Evolutionary conservation across 2,329 filamentous ascomycete species (phyloP).

Genomic region (Lasiodiplodia citricola): DNA sequence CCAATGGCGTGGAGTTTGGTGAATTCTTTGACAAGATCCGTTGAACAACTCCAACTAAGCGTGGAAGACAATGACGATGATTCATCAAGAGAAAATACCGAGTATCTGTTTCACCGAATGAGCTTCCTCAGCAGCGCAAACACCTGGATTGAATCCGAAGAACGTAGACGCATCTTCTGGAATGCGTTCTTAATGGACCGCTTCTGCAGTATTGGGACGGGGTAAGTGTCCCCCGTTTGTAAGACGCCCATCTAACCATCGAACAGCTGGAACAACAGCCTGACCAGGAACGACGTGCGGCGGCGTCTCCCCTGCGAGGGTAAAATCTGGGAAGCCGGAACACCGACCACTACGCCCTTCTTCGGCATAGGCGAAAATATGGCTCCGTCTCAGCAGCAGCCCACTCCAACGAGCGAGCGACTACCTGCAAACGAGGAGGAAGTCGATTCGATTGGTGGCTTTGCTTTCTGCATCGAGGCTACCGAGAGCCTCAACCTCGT

Average conservation of each 20-base stretch:
- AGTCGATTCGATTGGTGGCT: slow-evolving; percentile 38
- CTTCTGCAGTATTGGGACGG: slow-evolving; percentile 43
- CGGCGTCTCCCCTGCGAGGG: slow-evolving; percentile 45
- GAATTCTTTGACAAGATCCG: slow-evolving; percentile 42
- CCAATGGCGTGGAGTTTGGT: slow-evolving; percentile 44
- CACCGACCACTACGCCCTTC: slow-evolving; percentile 41
- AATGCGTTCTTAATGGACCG: slow-evolving; percentile 46
- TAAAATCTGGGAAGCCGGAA: slow-evolving; percentile 38
- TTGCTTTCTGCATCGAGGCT: slow-evolving; percentile 40
- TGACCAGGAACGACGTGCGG: slow-evolving; percentile 42
- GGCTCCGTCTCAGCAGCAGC: slow-evolving; percentile 30
- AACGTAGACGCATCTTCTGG: slow-evolving; percentile 47
- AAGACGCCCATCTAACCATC: not conserved
- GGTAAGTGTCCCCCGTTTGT: not conserved
- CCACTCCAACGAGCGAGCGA: slow-evolving; percentile 30
- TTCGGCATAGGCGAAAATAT: slow-evolving; percentile 49
- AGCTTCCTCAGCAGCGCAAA: slow-evolving; percentile 40
- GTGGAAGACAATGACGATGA: slow-evolving; percentile 38
- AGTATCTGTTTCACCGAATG: slow-evolving; percentile 44
- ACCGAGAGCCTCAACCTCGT: slow-evolving; percentile 44
- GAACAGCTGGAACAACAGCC: slow-evolving; percentile 41
- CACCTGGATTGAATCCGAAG: slow-evolving; percentile 42
- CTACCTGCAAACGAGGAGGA: slow-evolving; percentile 33
- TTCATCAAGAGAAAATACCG: slow-evolving; percentile 23
- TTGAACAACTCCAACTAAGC: slow-evolving; percentile 42